Base-by-base conservation (phyloP, 2,329 filamentous ascomycete species). In the Epichloe hybrida region DNA sequence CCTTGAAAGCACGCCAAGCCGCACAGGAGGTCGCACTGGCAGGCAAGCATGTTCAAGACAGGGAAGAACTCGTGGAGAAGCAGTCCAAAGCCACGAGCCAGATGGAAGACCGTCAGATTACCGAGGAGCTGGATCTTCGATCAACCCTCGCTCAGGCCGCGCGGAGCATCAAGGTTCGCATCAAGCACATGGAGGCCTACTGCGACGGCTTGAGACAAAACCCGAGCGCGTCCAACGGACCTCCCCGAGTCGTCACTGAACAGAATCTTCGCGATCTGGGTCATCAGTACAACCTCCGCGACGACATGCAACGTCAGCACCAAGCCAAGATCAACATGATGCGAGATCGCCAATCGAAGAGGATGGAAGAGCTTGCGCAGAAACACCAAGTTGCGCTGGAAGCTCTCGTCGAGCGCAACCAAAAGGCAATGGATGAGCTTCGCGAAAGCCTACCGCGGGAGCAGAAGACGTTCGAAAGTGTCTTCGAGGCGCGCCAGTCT, bases 171-270 rank as follows among this genome's bases (percentile, higher is more conserved):
- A 69, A 68, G 35, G 75, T 80, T 38, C 72, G 79, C 13, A 66
- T 83, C n/a, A 75, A 74, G 59, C 75, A 83, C 56, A 83, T 83
- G 80, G 79, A 83, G 57, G 79, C 78, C 5, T 83, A 83, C 61
- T 83, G 79, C 57, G 72, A 79, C 53, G 72, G 73, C 4, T 63
- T 77, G 1, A 75, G 74, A 4, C 68, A 69, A 35, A 68, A 62
- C 23, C 62, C 65, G 2, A 64, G 58, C 36, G 52, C 3, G 13
- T 15, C 49, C 1, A 56, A 61, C 3, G 69, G 75, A 62, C 75
- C 76, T 3, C 65, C 67, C 1, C 68, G 80, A 7, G 65, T 73
- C 1, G 77, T 83, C 15, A 83, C 80, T 2, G 76, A 81, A 58
- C 71, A 74, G 44, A 76, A 83, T 55, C 65, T 80, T 20, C 72